Conservation (phyloP, 208 protist species). For the Wallacemonas sp. region DNA sequence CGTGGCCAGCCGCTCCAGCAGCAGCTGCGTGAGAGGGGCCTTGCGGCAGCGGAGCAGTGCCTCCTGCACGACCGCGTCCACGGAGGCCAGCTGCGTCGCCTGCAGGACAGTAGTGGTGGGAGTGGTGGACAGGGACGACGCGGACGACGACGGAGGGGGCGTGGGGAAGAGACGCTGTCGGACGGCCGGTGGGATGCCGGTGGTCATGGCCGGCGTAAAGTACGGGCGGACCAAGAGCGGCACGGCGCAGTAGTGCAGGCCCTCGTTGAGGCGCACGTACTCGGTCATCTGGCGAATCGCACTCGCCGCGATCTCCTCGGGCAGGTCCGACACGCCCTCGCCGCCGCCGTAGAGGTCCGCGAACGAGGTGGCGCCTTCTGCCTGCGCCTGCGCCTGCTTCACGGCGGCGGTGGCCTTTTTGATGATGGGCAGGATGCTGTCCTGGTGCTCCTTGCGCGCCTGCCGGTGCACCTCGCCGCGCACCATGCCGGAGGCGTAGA, state of each 20-base stretch:
- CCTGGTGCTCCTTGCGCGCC: conserved; percentile 64
- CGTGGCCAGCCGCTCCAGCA: conserved; percentile 23
- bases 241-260: conserved; percentile 54
- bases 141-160: not conserved
- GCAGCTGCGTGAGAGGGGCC: conserved; percentile 46
- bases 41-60: conserved; percentile 52
- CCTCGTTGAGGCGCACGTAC: conserved; percentile 35
- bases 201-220: conserved; percentile 23
- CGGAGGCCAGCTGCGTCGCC: conserved; percentile 22
- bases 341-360: conserved; percentile 36
- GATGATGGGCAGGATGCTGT: conserved; percentile 37
- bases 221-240: conserved; percentile 59
- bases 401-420: conserved; percentile 37
- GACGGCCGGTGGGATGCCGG: conserved; percentile 26
- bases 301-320: conserved; percentile 46
- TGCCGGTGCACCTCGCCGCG: conserved; percentile 51
- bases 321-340: conserved; percentile 20
- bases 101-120: no score
- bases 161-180: conserved; percentile 24
- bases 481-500: conserved; percentile 53
- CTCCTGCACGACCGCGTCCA: conserved; percentile 39
- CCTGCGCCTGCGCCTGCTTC: conserved; percentile 15
- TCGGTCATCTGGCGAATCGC: conserved; percentile 41
- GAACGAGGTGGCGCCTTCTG: conserved; percentile 23
- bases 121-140: no score